These are phyloP conservation scores for Zizania latifolia DNA, from an alignment of 176 grass and related monocot genomes.

Conservation along the genomic window DNA sequence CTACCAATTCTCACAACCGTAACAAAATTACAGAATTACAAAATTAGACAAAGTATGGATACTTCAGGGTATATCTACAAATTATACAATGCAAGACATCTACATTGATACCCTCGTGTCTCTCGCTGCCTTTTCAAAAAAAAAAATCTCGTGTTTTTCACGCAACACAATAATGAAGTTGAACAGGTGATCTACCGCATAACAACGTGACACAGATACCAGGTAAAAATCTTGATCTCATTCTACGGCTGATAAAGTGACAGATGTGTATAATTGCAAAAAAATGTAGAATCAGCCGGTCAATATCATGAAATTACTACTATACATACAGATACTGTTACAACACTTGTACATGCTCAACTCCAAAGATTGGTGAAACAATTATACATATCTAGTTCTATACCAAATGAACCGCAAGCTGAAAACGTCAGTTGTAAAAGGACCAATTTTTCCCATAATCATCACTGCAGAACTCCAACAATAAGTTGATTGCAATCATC, in stretches of 20 bases:
- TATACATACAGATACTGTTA: slow-evolving; percentile 26
- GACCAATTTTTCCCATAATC: slow-evolving; percentile 13
- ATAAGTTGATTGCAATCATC: slow-evolving; percentile 5
- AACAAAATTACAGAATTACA: neutral
- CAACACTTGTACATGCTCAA: neutral
- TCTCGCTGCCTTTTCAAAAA: too few relatives aligned
- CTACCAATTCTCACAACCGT: neutral
- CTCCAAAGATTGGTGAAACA: slow-evolving; percentile 28
- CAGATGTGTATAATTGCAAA: neutral
- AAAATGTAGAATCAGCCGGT: neutral
- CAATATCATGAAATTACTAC: neutral
- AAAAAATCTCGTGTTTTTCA: too few relatives aligned
- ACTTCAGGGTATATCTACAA: neutral
- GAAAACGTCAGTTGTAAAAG: slow-evolving; percentile 3
- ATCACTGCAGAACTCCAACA: neutral
- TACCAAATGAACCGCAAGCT: neutral
- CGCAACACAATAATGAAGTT: neutral
- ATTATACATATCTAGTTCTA: slow-evolving; percentile 36
- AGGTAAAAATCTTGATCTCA: neutral
- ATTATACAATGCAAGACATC: neutral
- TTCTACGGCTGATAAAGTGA: neutral
- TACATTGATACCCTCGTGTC: neutral
- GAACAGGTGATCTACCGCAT: neutral
- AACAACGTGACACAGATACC: neutral
- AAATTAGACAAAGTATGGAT: neutral